These are phyloP conservation scores for Debaryomyces sp. DNA, from an alignment of 1,139 yeast species.

Conservation along the genomic window DNA sequence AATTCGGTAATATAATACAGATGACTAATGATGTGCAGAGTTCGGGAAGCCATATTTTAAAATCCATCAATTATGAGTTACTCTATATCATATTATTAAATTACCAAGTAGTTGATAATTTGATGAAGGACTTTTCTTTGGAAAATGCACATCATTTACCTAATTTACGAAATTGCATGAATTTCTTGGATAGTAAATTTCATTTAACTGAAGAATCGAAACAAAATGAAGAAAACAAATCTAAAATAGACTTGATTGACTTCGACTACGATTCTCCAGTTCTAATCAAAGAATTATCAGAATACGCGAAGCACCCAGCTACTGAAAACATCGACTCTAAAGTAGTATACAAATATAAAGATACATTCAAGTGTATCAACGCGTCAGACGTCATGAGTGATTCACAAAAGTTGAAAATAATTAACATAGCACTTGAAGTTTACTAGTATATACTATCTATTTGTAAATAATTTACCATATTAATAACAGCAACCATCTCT, in stretches of 20 bases:
- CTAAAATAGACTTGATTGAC: conserved; percentile 23
- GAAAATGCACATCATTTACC: conserved; percentile 12
- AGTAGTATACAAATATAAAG: conserved; percentile 13
- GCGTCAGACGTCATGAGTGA: conserved; percentile 12
- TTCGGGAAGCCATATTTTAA: conserved; percentile 15
- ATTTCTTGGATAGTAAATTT: conserved; percentile 20
- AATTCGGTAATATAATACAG: conserved; percentile 19
- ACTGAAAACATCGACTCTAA: background rate
- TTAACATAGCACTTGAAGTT: conserved; percentile 11
- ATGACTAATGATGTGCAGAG: conserved; percentile 8
- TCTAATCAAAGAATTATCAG: conserved; percentile 24
- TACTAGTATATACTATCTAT: conserved; percentile 4
- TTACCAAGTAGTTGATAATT: conserved; percentile 25
- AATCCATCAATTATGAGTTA: conserved; percentile 27
- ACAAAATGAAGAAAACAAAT: conserved; percentile 10
- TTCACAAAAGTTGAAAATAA: conserved; percentile 18
- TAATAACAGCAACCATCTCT: background rate
- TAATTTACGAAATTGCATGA: conserved; percentile 24
- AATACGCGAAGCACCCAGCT: conserved; percentile 13
- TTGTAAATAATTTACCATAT: conserved; percentile 1
- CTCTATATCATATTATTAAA: conserved; percentile 37
- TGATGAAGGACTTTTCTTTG: conserved; percentile 17
- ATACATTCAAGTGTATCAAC: conserved; percentile 17
- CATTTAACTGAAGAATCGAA: conserved; percentile 24
- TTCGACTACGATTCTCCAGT: conserved; percentile 36